Evolutionary conservation across 164 flowering plant genomes (phyloP), one percentile per base, ranked within the genome.

Genomic region (Magnolia officinalis): DNA sequence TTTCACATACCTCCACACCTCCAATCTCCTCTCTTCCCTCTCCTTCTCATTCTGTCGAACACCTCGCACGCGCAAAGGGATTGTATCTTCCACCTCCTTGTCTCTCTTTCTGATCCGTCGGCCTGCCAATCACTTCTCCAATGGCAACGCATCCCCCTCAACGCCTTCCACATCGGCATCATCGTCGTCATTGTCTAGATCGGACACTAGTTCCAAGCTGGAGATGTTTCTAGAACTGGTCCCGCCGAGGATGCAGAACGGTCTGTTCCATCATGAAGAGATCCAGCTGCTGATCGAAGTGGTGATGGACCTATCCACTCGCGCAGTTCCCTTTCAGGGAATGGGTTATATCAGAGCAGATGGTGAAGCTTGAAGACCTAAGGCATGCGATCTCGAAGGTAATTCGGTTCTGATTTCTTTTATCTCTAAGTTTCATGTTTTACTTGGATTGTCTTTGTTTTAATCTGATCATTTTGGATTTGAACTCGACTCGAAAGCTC

Each of bases 281-380:
- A 81, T 96, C 74, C 85, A 83, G 74, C 80, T 82, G 67, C 80
- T 96, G 83, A 91, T 96, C 78, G 99, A 96, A 78, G 92, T 92
- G 59, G 98, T 96, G 29, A 81, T 96, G 94, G 99, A 96, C 82
- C 85, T 96, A 86, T 81, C 97, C 98, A 8, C 80, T 96, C 58
- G 99, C 97, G 2, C 78, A 97, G 84, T 96, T 96, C 76, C 99
- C 99, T 2, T 88, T 94, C 0, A 97, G 98, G 7, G 99, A 96
- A 85, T 93, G 89, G 90, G 78, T 81, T 31, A 90, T 96, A 5
- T 89, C 96, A 1, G 88, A 95, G 3, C 83, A 88, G 55, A 85
- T 88, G 0, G 92, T 95, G 24, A 83, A 80, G 83, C 83, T 74
- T 21, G 93, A 92, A 49, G 98, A 95, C 85, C 84, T 95, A 19